phyloP scores from a whole-genome alignment of 768 basidiomycete species.

The Sarcodon sp. region DNA sequence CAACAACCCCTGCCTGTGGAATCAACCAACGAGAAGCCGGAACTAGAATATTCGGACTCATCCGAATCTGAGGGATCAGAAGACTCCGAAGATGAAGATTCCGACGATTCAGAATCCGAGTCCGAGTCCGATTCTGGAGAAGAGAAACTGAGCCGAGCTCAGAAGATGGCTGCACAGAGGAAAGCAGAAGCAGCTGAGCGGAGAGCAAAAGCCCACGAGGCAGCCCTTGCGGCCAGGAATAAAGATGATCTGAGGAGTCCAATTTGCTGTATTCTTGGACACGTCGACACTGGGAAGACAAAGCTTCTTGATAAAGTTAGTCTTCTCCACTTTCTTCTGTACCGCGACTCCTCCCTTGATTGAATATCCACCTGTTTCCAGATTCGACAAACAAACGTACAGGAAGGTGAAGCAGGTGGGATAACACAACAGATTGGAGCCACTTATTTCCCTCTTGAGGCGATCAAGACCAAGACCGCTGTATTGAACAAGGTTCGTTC shows the following conservation, averaged over 20 bases:
- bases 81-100: constrained; percentile 23
- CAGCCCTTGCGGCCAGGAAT: constrained; percentile 72
- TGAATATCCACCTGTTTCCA: constrained; percentile 16
- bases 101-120: constrained; percentile 23
- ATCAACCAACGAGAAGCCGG: neutral
- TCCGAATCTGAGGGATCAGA: constrained; percentile 11
- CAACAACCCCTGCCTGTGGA: too few species aligned
- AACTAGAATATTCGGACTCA: constrained; percentile 6
- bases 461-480: constrained; percentile 84
- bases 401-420: constrained; percentile 98
- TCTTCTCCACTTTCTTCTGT: neutral
- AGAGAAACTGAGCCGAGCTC: constrained; percentile 45
- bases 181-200: constrained; percentile 83
- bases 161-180: constrained; percentile 53
- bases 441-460: constrained; percentile 95
- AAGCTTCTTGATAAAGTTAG: constrained; percentile 91
- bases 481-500: constrained; percentile 72
- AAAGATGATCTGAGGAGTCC: constrained; percentile 91
- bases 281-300: constrained; percentile 99
- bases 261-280: constrained; percentile 97
- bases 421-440: constrained; percentile 99
- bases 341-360: neutral
- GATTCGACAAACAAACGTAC: constrained; percentile 99
- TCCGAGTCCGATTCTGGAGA: constrained; percentile 45
- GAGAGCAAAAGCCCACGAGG: constrained; percentile 66